Base-by-base conservation (phyloP, 2,329 filamentous ascomycete species). In the Aspergillus ibericus region DNA sequence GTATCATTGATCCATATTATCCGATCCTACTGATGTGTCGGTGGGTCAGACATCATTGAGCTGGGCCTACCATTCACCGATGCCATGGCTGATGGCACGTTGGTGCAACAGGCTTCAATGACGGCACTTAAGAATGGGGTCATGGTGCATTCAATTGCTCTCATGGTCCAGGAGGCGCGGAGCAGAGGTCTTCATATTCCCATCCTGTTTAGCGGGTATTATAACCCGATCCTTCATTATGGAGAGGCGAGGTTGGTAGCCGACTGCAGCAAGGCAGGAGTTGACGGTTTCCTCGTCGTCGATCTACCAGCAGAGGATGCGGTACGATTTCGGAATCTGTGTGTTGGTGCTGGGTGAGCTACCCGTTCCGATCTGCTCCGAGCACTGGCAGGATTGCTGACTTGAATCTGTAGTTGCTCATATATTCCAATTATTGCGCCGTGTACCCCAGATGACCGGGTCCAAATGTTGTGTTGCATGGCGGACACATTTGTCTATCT, bases 401-500 rank as follows among this genome's bases (percentile, higher is more conserved):
- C 10, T 9, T 9, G 9, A 88, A 10, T 97, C 25, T 9, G 3
- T 15, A 40, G 36, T 16, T 22, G 13, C 25, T 96, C 92, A 2
- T 98, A 97, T 72, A 89, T 98, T 8, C 93, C 93, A 15, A 81
- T 98, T 51, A 96, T 98, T 67, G 92, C 93, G 0, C 93, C 93
- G 1, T 87, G 92, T 4, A 97, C 93, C 0, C 93, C 92, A 3
- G 91, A 96, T 65, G 82, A 84, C 63, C 89, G 93, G 68, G 96
- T 97, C 91, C 92, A 90, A 78, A 83, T 96, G 38, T 87, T 98
- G 15, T 98, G 93, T 83, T 86, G 89, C 71, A 92, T 97, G 61
- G 92, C 93, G 68, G 93, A 97, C 77, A 96, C 93, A 1, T 98
- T 97, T 80, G 95, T 98, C 78, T 98, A 98, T 74, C 91, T 97